These are phyloP conservation scores for Buxus sempervirens DNA, from an alignment of 164 flowering plant species.

Conservation along the genomic window DNA sequence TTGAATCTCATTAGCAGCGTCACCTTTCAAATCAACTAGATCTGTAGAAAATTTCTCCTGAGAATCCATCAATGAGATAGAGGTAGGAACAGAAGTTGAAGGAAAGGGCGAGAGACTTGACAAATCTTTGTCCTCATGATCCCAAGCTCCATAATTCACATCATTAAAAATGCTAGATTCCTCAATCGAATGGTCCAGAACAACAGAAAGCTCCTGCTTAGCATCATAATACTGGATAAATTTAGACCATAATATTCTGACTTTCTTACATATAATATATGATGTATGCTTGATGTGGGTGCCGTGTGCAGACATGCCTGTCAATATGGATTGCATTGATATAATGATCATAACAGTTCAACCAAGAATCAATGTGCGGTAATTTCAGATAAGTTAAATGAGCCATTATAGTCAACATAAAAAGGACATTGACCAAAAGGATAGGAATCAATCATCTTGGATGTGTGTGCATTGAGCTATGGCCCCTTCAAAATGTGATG, in stretches of 20 bases:
- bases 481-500: background rate
- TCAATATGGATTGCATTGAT: background rate
- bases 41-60: constrained; percentile 2
- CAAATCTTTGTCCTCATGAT: constrained; percentile 8
- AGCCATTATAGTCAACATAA: too few species aligned
- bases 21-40: constrained; percentile 9
- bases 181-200: constrained; percentile 5
- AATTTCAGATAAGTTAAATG: too few species aligned
- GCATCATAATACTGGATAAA: constrained; percentile 8
- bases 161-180: constrained; percentile 11
- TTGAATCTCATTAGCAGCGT: constrained; percentile 12
- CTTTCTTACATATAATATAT: background rate
- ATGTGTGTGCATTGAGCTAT: background rate
- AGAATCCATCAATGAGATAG: constrained; percentile 14
- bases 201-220: constrained; percentile 31
- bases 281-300: background rate
- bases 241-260: constrained; percentile 4
- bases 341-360: background rate
- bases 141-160: constrained; percentile 9
- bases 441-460: background rate
- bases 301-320: background rate
- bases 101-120: constrained; percentile 7
- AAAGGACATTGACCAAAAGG: too few species aligned
- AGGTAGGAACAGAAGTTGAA: constrained; percentile 8
- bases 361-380: too few species aligned